Base-by-base conservation (phyloP, 331 rosid genomes). In the Quercus tomentella region DNA sequence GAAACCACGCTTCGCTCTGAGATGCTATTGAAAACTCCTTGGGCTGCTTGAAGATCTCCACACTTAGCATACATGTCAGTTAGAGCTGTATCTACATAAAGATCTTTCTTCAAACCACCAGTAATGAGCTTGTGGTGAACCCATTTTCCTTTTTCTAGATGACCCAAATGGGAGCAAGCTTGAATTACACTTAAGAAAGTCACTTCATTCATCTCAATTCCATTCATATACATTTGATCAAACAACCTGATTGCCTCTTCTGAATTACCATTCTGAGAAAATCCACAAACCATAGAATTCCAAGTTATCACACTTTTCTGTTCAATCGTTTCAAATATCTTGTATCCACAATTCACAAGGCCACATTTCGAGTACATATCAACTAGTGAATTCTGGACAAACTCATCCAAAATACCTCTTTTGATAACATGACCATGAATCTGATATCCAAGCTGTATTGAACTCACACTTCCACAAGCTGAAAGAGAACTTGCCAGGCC, bases 331-430 rank as follows among this genome's bases (percentile, higher is more conserved):
- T 88, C 83, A 73, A 95, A 95, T 80, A 95, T 88, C 73, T 55
- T 51, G 81, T 79, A 85, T 43, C 96, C 96, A 25, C 70, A 82
- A 81, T 87, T 87, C 54, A 89, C 83, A 80, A 82, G 87, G 75
- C 96, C 96, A 62, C 93, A 92, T 88, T 95, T 95, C 22, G 92
- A 89, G 85, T 95, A 92, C 98, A 95, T 90, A 70, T 92, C 96
- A 22, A 95, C 89, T 25, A 95, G 86, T 16, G 98, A 90, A 82
- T 89, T 92, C 79, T 73, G 82, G 80, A 92, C 98, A 83, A 86
- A 92, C 82, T 91, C 96, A 33, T 87, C 87, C 60, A 76, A 41
- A 69, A 86, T 87, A 15, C 97, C 88, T 83, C 92, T 89, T 87
- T 89, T 95, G 62, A 73, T 80, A 73, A 83, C 87, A 80, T 92